These are phyloP conservation scores for Pseudogymnoascus sp. DNA, from an alignment of 2,329 filamentous ascomycete species.

Conservation along the genomic window DNA sequence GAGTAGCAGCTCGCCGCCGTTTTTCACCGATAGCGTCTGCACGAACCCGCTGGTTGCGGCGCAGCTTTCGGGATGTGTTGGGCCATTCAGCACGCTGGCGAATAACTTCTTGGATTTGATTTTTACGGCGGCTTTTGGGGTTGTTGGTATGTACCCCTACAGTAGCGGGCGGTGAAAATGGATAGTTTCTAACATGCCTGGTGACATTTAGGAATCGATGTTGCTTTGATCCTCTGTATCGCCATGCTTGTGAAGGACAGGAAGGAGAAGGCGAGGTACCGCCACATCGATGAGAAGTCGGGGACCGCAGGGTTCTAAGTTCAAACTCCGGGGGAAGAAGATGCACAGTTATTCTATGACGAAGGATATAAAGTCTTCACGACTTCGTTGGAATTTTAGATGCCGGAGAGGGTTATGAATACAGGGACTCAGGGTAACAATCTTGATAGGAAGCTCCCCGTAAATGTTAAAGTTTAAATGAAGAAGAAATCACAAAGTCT, in stretches of 20 bases:
- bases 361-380: not conserved
- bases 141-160: slow-evolving; percentile 51
- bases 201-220: slow-evolving; percentile 48
- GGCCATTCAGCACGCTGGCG: slow-evolving; percentile 58
- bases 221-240: slow-evolving; percentile 59
- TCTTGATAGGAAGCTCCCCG: not conserved
- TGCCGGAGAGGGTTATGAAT: not conserved
- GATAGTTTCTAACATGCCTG: not conserved
- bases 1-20: slow-evolving; percentile 64
- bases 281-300: slow-evolving; percentile 73
- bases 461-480: not conserved
- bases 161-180: not conserved
- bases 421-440: not conserved
- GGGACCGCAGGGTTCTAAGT: slow-evolving; percentile 45
- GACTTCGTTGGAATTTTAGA: not conserved
- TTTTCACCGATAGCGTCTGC: slow-evolving; percentile 61
- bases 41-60: slow-evolving; percentile 63
- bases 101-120: slow-evolving; percentile 67
- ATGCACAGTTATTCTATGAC: not conserved
- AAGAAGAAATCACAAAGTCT: not conserved
- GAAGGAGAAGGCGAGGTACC: slow-evolving; percentile 71
- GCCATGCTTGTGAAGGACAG: slow-evolving; percentile 74
- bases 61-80: slow-evolving; percentile 61
- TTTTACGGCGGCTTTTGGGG: slow-evolving; percentile 73
- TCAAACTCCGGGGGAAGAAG: too few species aligned